Conservation (phyloP, 805 yeast genomes). For the Candida stauntonica region DNA sequence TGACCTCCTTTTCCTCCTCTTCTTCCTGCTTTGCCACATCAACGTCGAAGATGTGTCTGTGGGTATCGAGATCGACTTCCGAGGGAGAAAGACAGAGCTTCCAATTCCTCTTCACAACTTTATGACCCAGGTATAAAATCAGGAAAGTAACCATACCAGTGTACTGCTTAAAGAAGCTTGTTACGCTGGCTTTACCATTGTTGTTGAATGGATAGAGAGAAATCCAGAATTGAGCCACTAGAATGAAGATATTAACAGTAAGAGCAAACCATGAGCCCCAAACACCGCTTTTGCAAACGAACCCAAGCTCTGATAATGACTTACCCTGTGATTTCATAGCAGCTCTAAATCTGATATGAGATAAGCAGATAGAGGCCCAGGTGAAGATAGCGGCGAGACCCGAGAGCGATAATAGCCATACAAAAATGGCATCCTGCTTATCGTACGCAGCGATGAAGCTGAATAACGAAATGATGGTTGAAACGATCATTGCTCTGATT, state of each 20-base stretch:
- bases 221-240: conserved; percentile 60
- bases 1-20: conserved; percentile 29
- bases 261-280: conserved; percentile 50
- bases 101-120: conserved; percentile 36
- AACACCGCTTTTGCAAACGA: conserved; percentile 45
- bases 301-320: conserved; percentile 45
- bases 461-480: conserved; percentile 50
- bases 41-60: conserved; percentile 41
- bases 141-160: conserved; percentile 44
- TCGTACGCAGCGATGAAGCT: conserved; percentile 62
- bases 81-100: conserved; percentile 32
- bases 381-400: conserved; percentile 61
- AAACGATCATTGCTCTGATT: conserved; percentile 44
- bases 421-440: conserved; percentile 52
- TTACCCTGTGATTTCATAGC: conserved; percentile 53
- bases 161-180: conserved; percentile 47
- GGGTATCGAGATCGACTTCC: conserved; percentile 55
- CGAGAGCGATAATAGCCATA: conserved; percentile 60
- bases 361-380: conserved; percentile 52
- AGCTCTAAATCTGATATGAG: conserved; percentile 52
- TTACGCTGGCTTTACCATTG: conserved; percentile 34
- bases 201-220: conserved; percentile 52
- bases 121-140: conserved; percentile 41
- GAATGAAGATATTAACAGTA: conserved; percentile 41
- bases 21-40: conserved; percentile 35